These are phyloP conservation scores for Mycotypha africana DNA, from an alignment of 371 early-diverging fungal genomes.

Conservation along the genomic window DNA sequence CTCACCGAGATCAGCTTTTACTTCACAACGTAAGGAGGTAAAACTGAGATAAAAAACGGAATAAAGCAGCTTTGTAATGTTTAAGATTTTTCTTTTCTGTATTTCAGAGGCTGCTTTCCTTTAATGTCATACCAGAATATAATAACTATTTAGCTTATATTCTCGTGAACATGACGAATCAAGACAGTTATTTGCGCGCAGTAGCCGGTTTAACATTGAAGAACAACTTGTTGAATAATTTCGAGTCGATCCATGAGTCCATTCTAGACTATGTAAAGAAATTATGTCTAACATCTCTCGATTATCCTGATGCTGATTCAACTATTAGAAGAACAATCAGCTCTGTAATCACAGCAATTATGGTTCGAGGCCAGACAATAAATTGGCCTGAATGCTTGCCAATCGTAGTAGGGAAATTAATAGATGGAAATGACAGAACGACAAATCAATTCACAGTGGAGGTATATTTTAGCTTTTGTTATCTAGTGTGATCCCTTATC, in stretches of 20 bases:
- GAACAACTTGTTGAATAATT: conserved; percentile 67
- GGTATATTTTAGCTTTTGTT: conserved; percentile 51
- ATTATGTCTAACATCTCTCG: conserved; percentile 48
- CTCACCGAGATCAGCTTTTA: conserved; percentile 24
- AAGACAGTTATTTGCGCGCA: conserved; percentile 55
- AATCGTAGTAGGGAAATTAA: conserved; percentile 59
- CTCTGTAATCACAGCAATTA: conserved; percentile 77
- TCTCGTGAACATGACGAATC: conserved; percentile 57
- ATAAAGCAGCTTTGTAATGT: no score
- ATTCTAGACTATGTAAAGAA: conserved; percentile 72
- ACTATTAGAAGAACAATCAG: conserved; percentile 57
- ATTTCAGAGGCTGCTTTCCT: conserved; percentile 70
- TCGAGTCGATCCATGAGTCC: conserved; percentile 45
- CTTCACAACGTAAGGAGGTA: conserved; percentile 27
- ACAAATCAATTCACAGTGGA: conserved; percentile 64
- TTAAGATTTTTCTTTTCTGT: background rate
- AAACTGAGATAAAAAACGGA: no score
- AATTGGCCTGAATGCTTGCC: conserved; percentile 81
- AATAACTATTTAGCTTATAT: conserved; percentile 84
- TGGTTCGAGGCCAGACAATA: conserved; percentile 58
- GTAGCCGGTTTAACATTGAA: conserved; percentile 87
- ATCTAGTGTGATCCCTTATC: no score
- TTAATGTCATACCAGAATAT: conserved; percentile 79
- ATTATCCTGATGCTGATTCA: conserved; percentile 61
- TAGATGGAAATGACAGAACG: no score